These are phyloP conservation scores for Aspergillus panamensis DNA, from an alignment of 495 filamentous ascomycete species.

Conservation along the genomic window DNA sequence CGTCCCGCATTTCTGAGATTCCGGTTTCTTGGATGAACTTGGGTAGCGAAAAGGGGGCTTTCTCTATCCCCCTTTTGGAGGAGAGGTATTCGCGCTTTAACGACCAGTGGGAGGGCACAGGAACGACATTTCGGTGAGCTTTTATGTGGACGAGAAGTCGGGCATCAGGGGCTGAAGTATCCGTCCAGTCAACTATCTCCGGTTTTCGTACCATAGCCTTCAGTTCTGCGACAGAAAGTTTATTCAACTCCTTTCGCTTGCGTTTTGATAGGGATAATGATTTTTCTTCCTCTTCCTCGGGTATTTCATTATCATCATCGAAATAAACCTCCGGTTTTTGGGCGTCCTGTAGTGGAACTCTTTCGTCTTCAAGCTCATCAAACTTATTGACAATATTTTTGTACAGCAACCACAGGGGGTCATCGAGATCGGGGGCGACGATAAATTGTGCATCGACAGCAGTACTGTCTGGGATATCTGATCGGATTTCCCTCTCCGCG, in stretches of 20 bases:
- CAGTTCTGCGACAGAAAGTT: conserved; percentile 89
- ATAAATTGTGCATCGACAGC: conserved; percentile 31
- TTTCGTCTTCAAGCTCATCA: conserved; percentile 53
- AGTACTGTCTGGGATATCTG: conserved; percentile 26
- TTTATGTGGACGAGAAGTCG: conserved; percentile 90
- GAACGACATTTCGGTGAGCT: conserved; percentile 90
- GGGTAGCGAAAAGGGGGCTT: conserved; percentile 84
- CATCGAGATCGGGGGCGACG: conserved; percentile 53
- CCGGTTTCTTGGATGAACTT: conserved; percentile 98
- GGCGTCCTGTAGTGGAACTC: conserved; percentile 57
- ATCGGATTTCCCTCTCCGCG: conserved; percentile 7
- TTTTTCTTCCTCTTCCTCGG: conserved; percentile 67
- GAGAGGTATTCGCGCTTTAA: conserved; percentile 95
- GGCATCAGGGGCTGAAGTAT: conserved; percentile 88
- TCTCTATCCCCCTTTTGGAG: conserved; percentile 93
- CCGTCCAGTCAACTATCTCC: conserved; percentile 96
- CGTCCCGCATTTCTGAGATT: conserved; percentile 96
- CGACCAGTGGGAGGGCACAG: conserved; percentile 90
- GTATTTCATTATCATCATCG: conserved; percentile 83
- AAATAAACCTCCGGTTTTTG: conserved; percentile 88
- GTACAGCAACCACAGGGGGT: conserved; percentile 80
- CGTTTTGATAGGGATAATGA: conserved; percentile 82
- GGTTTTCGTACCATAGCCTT: conserved; percentile 89
- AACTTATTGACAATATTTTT: conserved; percentile 78
- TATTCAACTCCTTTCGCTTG: conserved; percentile 83